Evolutionary conservation across 2,329 filamentous ascomycete genomes (phyloP).

Genomic region (Fusarium multiceps): DNA sequence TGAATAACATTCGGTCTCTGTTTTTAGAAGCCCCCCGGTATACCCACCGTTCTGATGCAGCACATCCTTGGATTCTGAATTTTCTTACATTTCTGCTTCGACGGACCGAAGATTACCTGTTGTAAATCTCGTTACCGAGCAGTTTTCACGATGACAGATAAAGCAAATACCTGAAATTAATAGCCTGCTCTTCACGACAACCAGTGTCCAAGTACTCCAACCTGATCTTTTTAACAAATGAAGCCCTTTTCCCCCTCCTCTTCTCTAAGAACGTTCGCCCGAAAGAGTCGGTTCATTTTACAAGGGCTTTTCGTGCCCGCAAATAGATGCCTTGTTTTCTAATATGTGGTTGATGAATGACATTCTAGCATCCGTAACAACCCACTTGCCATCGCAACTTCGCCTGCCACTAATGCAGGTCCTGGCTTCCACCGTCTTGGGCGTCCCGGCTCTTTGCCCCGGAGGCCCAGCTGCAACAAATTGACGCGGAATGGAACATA

Average conservation of each 20-base stretch:
- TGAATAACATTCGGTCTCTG: conserved; percentile 33
- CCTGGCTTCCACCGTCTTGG: conserved; percentile 42
- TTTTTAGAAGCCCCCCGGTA: conserved; percentile 40
- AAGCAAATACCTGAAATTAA: conserved; percentile 21
- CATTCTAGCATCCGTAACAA: not conserved
- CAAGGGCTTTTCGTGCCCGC: not conserved
- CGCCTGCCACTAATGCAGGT: conserved; percentile 46
- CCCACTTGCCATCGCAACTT: conserved; percentile 25
- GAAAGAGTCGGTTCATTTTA: not conserved
- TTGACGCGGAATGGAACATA: conserved; percentile 8
- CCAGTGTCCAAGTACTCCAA: not conserved
- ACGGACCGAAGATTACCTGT: conserved; percentile 5
- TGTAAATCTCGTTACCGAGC: conserved; percentile 1
- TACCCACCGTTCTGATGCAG: conserved; percentile 20
- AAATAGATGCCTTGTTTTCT: not conserved
- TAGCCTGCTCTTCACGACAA: not conserved
- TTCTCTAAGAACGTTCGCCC: not conserved
- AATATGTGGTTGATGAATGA: not conserved
- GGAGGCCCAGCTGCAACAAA: conserved; percentile 37
- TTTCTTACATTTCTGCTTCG: conserved; percentile 8
- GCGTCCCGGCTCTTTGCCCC: conserved; percentile 34
- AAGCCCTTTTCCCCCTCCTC: not conserved
- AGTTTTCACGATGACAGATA: not conserved
- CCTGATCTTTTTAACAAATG: not conserved
- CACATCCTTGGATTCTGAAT: conserved; percentile 11